phyloP scores from a whole-genome alignment of 225 moss, liverwort and hornwort species.

The Rhytidiadelphus loreus region DNA sequence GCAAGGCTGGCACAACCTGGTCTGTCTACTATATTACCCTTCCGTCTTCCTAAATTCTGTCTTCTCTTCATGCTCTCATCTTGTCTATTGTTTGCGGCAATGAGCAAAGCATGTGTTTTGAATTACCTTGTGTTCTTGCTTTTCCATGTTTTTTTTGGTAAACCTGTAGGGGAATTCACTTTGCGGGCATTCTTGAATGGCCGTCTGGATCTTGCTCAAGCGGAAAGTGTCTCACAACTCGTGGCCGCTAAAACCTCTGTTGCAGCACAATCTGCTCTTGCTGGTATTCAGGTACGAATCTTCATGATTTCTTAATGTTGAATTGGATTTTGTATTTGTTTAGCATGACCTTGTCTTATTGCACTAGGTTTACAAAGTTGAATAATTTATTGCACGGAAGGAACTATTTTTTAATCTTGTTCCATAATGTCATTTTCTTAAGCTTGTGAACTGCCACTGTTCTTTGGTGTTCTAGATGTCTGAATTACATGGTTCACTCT shows the following conservation, averaged over 20 bases:
- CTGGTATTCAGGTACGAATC: slow-evolving; percentile 71
- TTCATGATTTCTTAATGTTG: not conserved
- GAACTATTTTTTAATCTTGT: not conserved
- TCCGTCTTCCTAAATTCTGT: not conserved
- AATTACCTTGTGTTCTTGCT: not conserved
- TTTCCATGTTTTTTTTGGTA: not conserved
- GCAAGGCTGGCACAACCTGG: slow-evolving; percentile 98
- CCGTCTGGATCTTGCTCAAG: slow-evolving; percentile 89
- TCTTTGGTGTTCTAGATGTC: not conserved
- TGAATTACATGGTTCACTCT: not conserved
- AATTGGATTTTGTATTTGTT: not conserved
- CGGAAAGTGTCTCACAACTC: slow-evolving; percentile 81
- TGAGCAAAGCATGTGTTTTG: not conserved
- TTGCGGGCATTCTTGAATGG: slow-evolving; percentile 94
- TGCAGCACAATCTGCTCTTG: slow-evolving; percentile 89
- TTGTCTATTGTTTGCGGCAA: not conserved
- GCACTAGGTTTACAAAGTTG: not conserved
- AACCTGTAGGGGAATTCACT: slow-evolving; percentile 74
- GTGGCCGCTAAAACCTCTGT: slow-evolving; percentile 72
- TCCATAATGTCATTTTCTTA: not conserved
- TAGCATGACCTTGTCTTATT: not conserved
- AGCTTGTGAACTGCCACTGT: not conserved
- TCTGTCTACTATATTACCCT: not conserved
- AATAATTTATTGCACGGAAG: not conserved
- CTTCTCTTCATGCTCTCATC: not conserved